These are phyloP conservation scores for Byssoonygena ceratinophila DNA, from an alignment of 2,329 filamentous ascomycete species.

Conservation along the genomic window DNA sequence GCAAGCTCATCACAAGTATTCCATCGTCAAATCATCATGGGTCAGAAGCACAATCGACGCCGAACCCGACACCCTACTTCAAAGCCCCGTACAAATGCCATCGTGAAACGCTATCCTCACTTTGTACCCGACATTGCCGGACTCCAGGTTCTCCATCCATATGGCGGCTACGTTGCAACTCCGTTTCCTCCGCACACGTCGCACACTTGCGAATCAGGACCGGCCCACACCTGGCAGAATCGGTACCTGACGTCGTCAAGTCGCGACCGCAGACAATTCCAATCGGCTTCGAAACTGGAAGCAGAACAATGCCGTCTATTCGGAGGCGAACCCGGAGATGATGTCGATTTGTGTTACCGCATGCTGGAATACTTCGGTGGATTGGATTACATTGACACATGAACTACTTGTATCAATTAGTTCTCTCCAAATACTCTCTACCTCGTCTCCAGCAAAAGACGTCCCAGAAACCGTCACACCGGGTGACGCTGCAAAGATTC, in stretches of 20 bases:
- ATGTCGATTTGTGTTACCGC: conserved; percentile 36
- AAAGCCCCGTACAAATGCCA: conserved; percentile 22
- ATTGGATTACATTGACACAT: conserved; percentile 40
- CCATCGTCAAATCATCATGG: conserved; percentile 24
- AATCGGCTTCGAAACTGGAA: conserved; percentile 25
- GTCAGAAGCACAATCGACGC: conserved; percentile 40
- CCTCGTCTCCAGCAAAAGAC: neutral
- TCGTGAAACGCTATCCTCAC: conserved; percentile 15
- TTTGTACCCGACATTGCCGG: conserved; percentile 15
- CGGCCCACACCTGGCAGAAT: conserved; percentile 6
- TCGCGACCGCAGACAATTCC: conserved; percentile 17
- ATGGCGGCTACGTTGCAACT: neutral
- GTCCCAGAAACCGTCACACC: neutral
- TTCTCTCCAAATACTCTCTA: neutral
- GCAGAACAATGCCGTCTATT: conserved; percentile 38
- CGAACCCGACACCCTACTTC: conserved; percentile 35
- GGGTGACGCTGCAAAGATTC: neutral
- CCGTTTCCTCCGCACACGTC: neutral
- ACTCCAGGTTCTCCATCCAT: neutral
- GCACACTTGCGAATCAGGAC: neutral
- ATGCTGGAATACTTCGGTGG: conserved; percentile 43
- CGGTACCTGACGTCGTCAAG: conserved; percentile 16
- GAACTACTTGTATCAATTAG: conserved; percentile 15
- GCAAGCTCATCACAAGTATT: neutral
- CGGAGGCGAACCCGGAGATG: conserved; percentile 37